phyloP scores from a whole-genome alignment of 169 alveolate genomes.

The Plasmodium knowlesi region DNA sequence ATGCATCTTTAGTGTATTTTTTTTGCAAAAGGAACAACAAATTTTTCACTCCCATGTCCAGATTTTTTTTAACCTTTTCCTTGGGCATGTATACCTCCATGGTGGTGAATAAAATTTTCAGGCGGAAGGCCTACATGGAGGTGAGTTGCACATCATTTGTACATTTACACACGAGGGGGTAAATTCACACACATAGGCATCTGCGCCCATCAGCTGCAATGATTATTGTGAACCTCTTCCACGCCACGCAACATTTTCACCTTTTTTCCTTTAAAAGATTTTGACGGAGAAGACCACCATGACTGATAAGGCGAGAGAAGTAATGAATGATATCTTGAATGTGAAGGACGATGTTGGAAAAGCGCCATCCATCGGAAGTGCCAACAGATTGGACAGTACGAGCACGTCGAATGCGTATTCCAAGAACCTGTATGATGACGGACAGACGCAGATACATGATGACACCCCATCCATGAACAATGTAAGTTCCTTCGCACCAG shows the following conservation, averaged over 20 bases:
- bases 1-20: conserved; percentile 47
- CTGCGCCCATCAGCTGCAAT: not conserved
- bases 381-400: not conserved
- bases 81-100: conserved; percentile 60
- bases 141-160: conserved; percentile 6
- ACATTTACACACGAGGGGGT: no score
- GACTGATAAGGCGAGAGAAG: conserved; percentile 66
- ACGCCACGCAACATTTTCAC: not conserved
- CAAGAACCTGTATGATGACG: not conserved
- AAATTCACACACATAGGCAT: not conserved
- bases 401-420: not conserved
- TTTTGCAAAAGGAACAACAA: conserved; percentile 47
- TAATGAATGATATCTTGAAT: conserved; percentile 48
- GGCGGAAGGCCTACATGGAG: conserved; percentile 59
- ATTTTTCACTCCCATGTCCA: conserved; percentile 34
- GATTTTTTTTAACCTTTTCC: conserved; percentile 51
- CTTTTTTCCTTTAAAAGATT: conserved; percentile 12
- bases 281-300: conserved; percentile 47
- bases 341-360: conserved; percentile 8
- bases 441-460: not conserved
- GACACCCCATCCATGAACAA: not conserved
- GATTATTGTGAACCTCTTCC: not conserved
- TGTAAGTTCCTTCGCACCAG: conserved; percentile 11
- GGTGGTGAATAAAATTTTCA: conserved; percentile 62
- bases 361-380: not conserved